Percentiles rank a stretch among this genome's conserved stretches.
Conservation (phyloP, 371 early-diverging fungal genomes). For the Apophysomyces elegans region DNA sequence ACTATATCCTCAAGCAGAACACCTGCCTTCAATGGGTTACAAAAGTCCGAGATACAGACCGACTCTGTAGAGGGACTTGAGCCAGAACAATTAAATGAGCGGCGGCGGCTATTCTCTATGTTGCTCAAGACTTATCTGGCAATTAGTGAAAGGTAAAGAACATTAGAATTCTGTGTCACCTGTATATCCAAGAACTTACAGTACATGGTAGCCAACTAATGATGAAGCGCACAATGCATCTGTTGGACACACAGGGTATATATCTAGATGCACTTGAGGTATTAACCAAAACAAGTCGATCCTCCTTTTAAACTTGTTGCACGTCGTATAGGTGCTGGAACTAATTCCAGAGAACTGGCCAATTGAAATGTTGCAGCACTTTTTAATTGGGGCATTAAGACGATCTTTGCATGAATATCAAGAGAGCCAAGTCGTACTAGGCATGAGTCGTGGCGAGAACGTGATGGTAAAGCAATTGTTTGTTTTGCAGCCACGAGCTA, state of each 20-base stretch:
- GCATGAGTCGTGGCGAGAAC: conserved; percentile 66
- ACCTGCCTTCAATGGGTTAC: conserved; percentile 25
- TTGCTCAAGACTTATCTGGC: conserved; percentile 45
- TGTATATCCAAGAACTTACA: conserved; percentile 12
- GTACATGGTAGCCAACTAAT: conserved; percentile 43
- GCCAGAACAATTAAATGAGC: conserved; percentile 27
- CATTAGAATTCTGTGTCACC: not conserved
- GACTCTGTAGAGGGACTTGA: conserved; percentile 13
- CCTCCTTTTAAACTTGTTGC: not conserved
- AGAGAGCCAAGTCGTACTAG: conserved; percentile 60
- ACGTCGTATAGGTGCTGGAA: conserved; percentile 53
- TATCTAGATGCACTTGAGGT: conserved; percentile 66
- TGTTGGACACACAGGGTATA: conserved; percentile 66
- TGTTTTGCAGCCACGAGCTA: not conserved
- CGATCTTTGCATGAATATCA: conserved; percentile 55
- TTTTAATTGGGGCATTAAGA: conserved; percentile 58
- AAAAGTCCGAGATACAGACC: not conserved
- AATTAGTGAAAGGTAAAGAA: conserved; percentile 37
- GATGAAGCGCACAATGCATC: conserved; percentile 49
- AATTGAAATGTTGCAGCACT: conserved; percentile 58
- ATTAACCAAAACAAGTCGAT: conserved; percentile 9
- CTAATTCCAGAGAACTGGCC: conserved; percentile 71
- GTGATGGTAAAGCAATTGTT: conserved; percentile 46
- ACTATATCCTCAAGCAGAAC: conserved; percentile 21
- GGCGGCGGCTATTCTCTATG: conserved; percentile 41